A percentile compares a stretch with the other conserved stretches of the same genome.
Conservation (phyloP, 805 yeast species). For the Candida tammaniensis region DNA sequence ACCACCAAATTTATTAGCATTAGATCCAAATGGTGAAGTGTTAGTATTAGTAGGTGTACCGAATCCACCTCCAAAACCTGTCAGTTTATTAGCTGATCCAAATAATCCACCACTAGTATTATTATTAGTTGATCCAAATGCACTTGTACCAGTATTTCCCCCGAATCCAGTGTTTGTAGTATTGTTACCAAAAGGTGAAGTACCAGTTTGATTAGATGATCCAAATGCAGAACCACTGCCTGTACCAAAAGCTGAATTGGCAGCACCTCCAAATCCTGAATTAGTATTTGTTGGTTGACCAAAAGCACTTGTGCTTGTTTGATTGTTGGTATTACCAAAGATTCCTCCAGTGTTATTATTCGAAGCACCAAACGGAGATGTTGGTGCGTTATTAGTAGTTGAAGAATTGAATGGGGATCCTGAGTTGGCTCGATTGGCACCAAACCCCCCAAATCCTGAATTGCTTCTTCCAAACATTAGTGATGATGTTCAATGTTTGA, state of each 20-base stretch:
- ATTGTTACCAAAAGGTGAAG: constrained; percentile 16
- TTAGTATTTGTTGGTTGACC: constrained; percentile 20
- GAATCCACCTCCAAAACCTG: constrained; percentile 23
- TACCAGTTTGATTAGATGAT: constrained; percentile 18
- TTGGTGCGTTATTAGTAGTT: constrained; percentile 19
- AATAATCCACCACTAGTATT: constrained; percentile 22
- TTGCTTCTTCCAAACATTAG: constrained; percentile 47
- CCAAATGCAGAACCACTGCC: constrained; percentile 36
- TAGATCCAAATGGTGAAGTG: constrained; percentile 22
- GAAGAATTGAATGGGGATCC: constrained; percentile 37
- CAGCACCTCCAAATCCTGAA: too few relatives aligned
- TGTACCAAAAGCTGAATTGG: constrained; percentile 39
- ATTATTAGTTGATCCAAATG: constrained; percentile 23
- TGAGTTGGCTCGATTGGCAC: constrained; percentile 20
- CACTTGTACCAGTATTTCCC: constrained; percentile 10
- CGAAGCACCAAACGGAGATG: constrained; percentile 35
- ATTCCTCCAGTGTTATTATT: constrained; percentile 17
- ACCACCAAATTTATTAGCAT: constrained; percentile 23
- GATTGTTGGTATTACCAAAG: constrained; percentile 22
- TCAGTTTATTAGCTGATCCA: constrained; percentile 20
- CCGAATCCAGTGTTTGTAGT: constrained; percentile 13
- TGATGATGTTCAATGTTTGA: too few relatives aligned
- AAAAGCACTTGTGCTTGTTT: constrained; percentile 2
- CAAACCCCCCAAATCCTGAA: constrained; percentile 54
- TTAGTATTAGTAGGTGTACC: constrained; percentile 15